Evolutionary conservation across 257 asterid species (phyloP).

Genomic region (Buddleja alternifolia): DNA sequence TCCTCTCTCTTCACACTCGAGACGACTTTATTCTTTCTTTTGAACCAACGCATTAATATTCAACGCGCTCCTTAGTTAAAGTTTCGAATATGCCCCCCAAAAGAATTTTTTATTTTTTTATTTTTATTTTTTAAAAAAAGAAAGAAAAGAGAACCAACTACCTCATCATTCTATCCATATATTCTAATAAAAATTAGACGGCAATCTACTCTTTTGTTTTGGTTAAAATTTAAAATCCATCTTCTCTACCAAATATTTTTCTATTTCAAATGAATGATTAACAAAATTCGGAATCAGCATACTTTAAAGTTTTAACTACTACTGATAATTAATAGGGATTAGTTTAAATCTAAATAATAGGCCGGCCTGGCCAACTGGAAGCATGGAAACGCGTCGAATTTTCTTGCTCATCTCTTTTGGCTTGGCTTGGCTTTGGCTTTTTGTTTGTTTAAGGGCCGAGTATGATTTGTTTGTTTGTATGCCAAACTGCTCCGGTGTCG

Average conservation of each 20-base stretch:
- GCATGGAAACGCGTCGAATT: constrained; percentile 24
- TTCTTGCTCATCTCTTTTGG: constrained; percentile 7
- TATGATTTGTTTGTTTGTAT: constrained; percentile 20
- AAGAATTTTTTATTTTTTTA: background rate
- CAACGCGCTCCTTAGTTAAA: constrained; percentile 46
- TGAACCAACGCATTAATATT: constrained; percentile 41
- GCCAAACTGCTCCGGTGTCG: constrained; percentile 10
- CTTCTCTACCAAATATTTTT: too few relatives aligned
- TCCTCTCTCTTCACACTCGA: constrained; percentile 34
- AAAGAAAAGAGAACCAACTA: too few relatives aligned
- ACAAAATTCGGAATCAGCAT: background rate
- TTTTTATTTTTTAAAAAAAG: background rate
- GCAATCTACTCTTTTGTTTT: too few relatives aligned
- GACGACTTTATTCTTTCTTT: constrained; percentile 35
- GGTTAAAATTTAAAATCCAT: background rate
- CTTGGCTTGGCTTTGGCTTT: constrained; percentile 23
- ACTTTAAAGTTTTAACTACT: constrained; percentile 30
- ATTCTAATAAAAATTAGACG: too few relatives aligned
- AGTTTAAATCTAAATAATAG: background rate
- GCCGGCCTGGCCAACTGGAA: constrained; percentile 41
- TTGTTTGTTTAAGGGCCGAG: background rate
- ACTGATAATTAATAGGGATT: constrained; percentile 5
- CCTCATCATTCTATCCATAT: too few relatives aligned
- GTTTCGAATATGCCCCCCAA: constrained; percentile 26
- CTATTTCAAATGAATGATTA: constrained; percentile 18